Percentiles rank a stretch among this genome's conserved stretches.
phyloP scores from a whole-genome alignment of 768 basidiomycete genomes.

The Collybia sordida region DNA sequence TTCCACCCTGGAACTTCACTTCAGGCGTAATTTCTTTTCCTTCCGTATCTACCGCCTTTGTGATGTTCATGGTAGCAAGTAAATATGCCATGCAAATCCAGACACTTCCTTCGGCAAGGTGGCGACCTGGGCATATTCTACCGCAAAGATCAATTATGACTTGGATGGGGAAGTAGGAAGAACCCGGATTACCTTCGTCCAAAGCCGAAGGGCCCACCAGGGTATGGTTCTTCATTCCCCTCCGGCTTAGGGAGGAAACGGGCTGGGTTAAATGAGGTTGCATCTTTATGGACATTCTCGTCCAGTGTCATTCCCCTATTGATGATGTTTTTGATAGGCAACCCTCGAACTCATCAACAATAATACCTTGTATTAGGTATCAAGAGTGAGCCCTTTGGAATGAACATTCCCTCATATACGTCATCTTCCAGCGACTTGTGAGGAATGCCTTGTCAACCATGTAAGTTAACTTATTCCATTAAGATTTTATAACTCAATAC shows the following conservation, averaged over 20 bases:
- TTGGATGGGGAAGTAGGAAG: not conserved
- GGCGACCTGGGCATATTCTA: conserved; percentile 36
- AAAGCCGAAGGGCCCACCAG: conserved; percentile 36
- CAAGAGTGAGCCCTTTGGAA: conserved; percentile 6
- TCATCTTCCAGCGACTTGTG: conserved; percentile 10
- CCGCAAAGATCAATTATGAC: conserved; percentile 2
- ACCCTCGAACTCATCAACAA: not conserved
- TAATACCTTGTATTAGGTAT: conserved; percentile 5
- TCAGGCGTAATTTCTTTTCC: conserved; percentile 18
- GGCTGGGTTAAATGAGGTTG: conserved; percentile 4
- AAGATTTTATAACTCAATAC: not conserved
- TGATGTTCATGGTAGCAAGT: conserved; percentile 30
- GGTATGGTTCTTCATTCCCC: conserved; percentile 21
- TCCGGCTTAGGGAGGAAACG: conserved; percentile 25
- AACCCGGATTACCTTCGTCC: conserved; percentile 33
- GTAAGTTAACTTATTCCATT: not conserved
- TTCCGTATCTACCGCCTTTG: conserved; percentile 25
- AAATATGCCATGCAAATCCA: conserved; percentile 19
- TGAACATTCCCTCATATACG: conserved; percentile 8
- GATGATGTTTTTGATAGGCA: not conserved
- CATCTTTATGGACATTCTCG: conserved; percentile 5
- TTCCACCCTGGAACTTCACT: conserved; percentile 5
- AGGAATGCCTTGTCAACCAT: conserved; percentile 8
- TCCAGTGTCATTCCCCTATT: conserved; percentile 9
- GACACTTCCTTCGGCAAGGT: conserved; percentile 25